Percentiles rank a stretch among this genome's conserved stretches.
These are phyloP conservation scores for Intubia oerlemansii DNA, from an alignment of 2,329 filamentous ascomycete species.

Conservation along the genomic window DNA sequence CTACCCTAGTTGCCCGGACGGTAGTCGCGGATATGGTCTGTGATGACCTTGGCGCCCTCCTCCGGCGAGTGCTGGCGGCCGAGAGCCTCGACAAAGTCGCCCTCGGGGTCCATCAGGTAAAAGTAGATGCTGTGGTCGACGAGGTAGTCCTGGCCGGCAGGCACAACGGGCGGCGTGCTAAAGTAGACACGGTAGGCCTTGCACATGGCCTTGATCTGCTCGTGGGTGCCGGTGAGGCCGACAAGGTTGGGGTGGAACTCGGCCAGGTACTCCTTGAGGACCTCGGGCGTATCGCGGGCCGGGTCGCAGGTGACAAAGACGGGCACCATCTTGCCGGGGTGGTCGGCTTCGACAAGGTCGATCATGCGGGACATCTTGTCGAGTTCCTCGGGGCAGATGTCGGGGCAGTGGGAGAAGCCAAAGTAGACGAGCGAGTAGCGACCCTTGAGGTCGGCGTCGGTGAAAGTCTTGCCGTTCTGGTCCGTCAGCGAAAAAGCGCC, in stretches of 20 bases:
- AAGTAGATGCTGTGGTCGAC: constrained; percentile 99
- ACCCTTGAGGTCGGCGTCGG: constrained; percentile 63
- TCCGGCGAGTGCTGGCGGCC: constrained; percentile 86
- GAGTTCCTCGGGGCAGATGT: constrained; percentile 96
- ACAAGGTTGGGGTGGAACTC: constrained; percentile 82
- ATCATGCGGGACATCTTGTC: constrained; percentile 98
- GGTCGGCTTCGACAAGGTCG: constrained; percentile 40
- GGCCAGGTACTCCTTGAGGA: constrained; percentile 64
- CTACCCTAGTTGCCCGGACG: constrained; percentile 6
- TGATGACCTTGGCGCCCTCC: constrained; percentile 62
- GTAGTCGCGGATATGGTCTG: constrained; percentile 59
- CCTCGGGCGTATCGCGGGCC: constrained; percentile 66
- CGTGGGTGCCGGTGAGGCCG: constrained; percentile 81
- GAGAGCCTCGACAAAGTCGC: constrained; percentile 93
- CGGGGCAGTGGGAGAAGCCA: constrained; percentile 92
- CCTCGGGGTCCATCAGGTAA: constrained; percentile 96
- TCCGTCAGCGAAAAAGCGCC: constrained; percentile 68
- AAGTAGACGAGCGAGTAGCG: constrained; percentile 84
- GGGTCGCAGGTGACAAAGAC: constrained; percentile 95
- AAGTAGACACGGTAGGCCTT: constrained; percentile 97
- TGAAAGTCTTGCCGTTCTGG: constrained; percentile 59
- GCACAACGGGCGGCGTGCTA: constrained; percentile 70
- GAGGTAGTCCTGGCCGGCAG: constrained; percentile 87
- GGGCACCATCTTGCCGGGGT: constrained; percentile 38
- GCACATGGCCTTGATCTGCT: constrained; percentile 83